A percentile compares a stretch with the other conserved stretches of the same genome.
These are phyloP conservation scores for Schizophyllum amplum DNA, from an alignment of 1,284 basidiomycete genomes.

Conservation along the genomic window DNA sequence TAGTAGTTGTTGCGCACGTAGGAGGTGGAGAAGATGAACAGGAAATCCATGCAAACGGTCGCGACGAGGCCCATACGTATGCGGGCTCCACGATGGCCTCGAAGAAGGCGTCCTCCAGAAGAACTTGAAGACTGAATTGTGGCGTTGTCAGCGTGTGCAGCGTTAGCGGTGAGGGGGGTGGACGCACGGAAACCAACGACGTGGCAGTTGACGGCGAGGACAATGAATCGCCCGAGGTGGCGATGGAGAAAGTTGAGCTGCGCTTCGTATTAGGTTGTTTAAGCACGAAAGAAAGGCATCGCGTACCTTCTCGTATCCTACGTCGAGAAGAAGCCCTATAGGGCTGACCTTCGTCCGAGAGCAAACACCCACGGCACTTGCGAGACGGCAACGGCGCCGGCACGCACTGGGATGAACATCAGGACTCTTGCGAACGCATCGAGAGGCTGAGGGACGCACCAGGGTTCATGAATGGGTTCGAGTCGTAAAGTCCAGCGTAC, in stretches of 20 bases:
- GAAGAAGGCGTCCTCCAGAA: slow-evolving; percentile 33
- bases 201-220: slow-evolving; percentile 62
- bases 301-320: slow-evolving; percentile 73
- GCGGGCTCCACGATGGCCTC: slow-evolving; percentile 23
- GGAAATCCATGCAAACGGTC: slow-evolving; percentile 41
- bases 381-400: slow-evolving; percentile 58
- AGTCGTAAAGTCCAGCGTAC: slow-evolving; percentile 42
- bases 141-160: background rate
- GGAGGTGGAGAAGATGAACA: slow-evolving; percentile 43
- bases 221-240: slow-evolving; percentile 55
- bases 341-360: slow-evolving; percentile 69
- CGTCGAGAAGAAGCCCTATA: slow-evolving; percentile 51
- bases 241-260: slow-evolving; percentile 78
- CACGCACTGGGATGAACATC: slow-evolving; percentile 18
- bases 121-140: slow-evolving; percentile 26
- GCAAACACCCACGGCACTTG: slow-evolving; percentile 68
- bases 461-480: slow-evolving; percentile 46
- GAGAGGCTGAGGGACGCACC: slow-evolving; percentile 3
- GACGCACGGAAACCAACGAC: slow-evolving; percentile 34
- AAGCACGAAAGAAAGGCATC: no score
- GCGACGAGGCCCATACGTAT: slow-evolving; percentile 39
- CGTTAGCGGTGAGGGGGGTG: background rate
- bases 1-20: slow-evolving; percentile 45
- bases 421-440: background rate
- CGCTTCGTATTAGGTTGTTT: slow-evolving; percentile 6